phyloP scores from a whole-genome alignment of 202 grass and related monocot species.

The Sporobolus alterniflorus region DNA sequence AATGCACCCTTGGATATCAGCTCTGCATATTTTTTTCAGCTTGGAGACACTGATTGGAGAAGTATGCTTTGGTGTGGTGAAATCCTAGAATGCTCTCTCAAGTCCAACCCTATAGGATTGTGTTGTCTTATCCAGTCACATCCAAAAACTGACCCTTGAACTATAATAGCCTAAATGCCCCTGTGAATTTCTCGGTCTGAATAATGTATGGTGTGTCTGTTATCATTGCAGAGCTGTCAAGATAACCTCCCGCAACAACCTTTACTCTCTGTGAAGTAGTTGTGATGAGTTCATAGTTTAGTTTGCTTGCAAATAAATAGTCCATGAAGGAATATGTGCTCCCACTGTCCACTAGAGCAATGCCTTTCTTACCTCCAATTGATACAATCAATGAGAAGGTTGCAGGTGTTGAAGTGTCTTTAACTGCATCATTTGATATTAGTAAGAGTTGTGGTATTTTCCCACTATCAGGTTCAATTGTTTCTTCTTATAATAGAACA shows the following conservation, averaged over 20 bases:
- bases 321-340: not conserved
- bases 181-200: too few relatives aligned
- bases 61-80: not conserved
- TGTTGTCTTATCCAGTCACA: not conserved
- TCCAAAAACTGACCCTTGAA: not conserved
- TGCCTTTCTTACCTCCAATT: not conserved
- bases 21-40: too few relatives aligned
- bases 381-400: not conserved
- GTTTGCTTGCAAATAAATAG: not conserved
- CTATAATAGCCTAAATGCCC: not conserved
- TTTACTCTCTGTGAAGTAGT: too few relatives aligned
- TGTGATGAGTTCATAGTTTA: not conserved
- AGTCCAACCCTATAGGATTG: not conserved
- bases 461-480: too few relatives aligned
- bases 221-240: not conserved
- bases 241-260: too few relatives aligned
- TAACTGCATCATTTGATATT: not conserved
- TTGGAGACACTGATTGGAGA: not conserved
- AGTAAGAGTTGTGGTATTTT: too few relatives aligned
- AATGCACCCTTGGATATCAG: too few relatives aligned
- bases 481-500: too few relatives aligned
- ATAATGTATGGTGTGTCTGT: not conserved
- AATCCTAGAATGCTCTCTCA: not conserved
- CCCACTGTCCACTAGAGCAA: not conserved
- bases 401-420: not conserved